phyloP scores from a whole-genome alignment of 108 stramenopile species.

The Cyclotella cryptica region DNA sequence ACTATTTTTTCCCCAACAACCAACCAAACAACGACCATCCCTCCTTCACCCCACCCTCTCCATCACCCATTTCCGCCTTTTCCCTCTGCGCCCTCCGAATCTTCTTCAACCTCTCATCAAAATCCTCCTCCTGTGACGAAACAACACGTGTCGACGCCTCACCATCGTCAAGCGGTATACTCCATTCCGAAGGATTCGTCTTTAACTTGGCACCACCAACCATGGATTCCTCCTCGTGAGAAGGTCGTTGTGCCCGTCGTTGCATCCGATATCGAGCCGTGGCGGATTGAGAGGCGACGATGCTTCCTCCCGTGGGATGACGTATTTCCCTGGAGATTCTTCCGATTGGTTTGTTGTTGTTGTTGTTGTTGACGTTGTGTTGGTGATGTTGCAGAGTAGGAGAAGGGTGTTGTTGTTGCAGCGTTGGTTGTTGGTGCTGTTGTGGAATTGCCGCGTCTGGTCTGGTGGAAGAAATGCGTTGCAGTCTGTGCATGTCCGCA shows the following conservation, averaged over 20 bases:
- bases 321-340: background rate
- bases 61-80: too few species aligned
- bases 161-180: background rate
- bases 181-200: background rate
- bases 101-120: background rate
- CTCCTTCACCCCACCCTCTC: background rate
- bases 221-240: too few species aligned
- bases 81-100: background rate
- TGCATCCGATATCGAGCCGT: constrained; percentile 1
- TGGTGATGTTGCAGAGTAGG: too few species aligned
- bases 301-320: background rate
- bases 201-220: background rate
- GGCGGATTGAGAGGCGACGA: constrained; percentile 14
- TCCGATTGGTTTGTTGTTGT: background rate
- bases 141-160: background rate
- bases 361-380: background rate
- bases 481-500: constrained; percentile 10
- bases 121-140: background rate
- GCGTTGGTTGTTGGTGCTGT: background rate
- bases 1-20: background rate
- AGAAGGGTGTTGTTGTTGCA: background rate
- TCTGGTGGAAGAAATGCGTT: background rate
- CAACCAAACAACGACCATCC: constrained; percentile 8
- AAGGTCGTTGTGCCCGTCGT: background rate
- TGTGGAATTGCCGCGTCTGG: too few species aligned